Evolutionary conservation across 2,329 filamentous ascomycete genomes (phyloP), one percentile per base, ranked within the genome.

Genomic region (Sphaceloma murrayae): DNA sequence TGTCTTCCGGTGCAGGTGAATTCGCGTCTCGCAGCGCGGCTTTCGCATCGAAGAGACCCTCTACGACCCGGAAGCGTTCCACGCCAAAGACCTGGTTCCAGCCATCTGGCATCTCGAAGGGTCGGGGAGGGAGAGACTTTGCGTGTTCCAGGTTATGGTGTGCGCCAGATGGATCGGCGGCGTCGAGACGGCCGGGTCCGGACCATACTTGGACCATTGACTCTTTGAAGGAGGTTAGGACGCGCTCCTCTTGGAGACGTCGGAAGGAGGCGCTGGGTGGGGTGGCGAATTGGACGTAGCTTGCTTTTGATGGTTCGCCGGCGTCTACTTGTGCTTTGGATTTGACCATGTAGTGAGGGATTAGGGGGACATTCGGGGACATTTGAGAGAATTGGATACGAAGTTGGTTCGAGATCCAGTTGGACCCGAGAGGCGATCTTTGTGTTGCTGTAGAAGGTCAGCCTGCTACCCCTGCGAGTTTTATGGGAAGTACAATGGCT

Each of bases 51-150:
- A 91, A 98, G 62, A 98, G 75, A 31, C 85, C 85, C 66, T 98
- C 91, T 1, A 82, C 80, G 8, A 86, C 82, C 53, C 79, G 78
- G 73, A 82, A 95, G 40, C 91, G 80, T 62, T 95, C 88, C 46
- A 81, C 75, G 50, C 85, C 82, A 70, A 94, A 98, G 65, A 94
- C 82, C 62, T 94, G 85, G 68, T 96, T 98, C 68, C 82, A 88
- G 40, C 91, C 91, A 59, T 96, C 86, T 7, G 91, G 91, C 75
- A 98, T 91, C 68, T 98, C 91, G 57, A 95, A 98, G 8, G 91
- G 83, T 43, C 86, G 81, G 30, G 85, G 85, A 1, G 86, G 85
- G 51, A 80, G 78, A 33, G 67, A 72, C 60, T 76, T 80, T 47
- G 80, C 80, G 36, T 78, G 71, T 31, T 95, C 88, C 58, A 91